phyloP scores from a whole-genome alignment of 2,329 filamentous ascomycete genomes.

The Purpureocillium takamizusanense region DNA sequence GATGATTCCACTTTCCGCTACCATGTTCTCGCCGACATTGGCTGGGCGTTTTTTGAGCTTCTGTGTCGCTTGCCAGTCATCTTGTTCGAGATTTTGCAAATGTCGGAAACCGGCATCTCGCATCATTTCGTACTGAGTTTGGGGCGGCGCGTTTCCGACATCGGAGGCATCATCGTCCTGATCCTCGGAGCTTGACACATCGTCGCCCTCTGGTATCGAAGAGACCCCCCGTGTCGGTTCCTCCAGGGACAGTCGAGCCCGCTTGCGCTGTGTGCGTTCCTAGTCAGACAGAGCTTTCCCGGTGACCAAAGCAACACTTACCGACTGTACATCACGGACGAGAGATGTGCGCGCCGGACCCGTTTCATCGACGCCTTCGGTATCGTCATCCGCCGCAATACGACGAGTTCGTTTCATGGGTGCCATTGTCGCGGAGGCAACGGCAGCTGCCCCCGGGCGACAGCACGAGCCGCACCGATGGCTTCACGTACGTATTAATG shows the following conservation, averaged over 20 bases:
- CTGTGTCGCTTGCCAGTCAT: slow-evolving; percentile 58
- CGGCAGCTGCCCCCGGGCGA: too few relatives aligned
- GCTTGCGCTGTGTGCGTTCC: slow-evolving; percentile 18
- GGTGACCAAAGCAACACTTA: background rate
- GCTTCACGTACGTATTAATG: too few relatives aligned
- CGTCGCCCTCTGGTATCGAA: slow-evolving; percentile 8
- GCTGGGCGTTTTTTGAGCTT: slow-evolving; percentile 42
- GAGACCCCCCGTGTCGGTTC: slow-evolving; percentile 8
- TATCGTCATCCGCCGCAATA: slow-evolving; percentile 14
- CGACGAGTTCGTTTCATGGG: slow-evolving; percentile 32
- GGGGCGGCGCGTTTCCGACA: slow-evolving; percentile 25
- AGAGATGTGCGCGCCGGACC: slow-evolving; percentile 31
- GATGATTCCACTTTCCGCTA: slow-evolving; percentile 78
- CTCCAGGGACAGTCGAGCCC: slow-evolving; percentile 21
- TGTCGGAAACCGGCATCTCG: slow-evolving; percentile 52
- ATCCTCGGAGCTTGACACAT: slow-evolving; percentile 19
- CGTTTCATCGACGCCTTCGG: slow-evolving; percentile 23
- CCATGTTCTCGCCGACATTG: slow-evolving; percentile 56
- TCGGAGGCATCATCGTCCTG: slow-evolving; percentile 18
- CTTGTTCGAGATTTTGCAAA: slow-evolving; percentile 44
- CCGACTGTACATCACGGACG: slow-evolving; percentile 18
- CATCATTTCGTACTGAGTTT: slow-evolving; percentile 53
- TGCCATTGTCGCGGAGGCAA: slow-evolving; percentile 13
- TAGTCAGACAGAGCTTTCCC: too few relatives aligned
- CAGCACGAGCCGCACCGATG: too few relatives aligned